These are phyloP conservation scores for Canna indica DNA, from an alignment of 176 grass and related monocot genomes.

Conservation along the genomic window DNA sequence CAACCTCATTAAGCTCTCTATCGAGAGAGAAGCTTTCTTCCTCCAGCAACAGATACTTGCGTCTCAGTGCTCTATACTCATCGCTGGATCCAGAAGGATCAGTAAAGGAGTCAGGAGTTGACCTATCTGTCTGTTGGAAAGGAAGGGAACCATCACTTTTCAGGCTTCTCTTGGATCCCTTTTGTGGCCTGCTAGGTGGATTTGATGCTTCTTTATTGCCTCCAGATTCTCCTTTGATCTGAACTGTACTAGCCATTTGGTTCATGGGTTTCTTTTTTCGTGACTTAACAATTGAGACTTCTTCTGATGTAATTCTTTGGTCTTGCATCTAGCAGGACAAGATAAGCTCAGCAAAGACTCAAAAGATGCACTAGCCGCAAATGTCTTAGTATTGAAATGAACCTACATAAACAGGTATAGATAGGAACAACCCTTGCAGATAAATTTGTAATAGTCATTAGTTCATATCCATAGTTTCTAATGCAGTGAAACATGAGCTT, in stretches of 20 bases:
- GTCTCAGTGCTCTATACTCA: conserved; percentile 51
- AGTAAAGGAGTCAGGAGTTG: conserved; percentile 35
- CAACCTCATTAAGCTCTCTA: conserved; percentile 41
- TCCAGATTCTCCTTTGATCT: conserved; percentile 31
- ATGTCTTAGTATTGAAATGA: neutral
- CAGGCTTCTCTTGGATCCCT: conserved; percentile 46
- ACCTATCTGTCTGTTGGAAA: conserved; percentile 27
- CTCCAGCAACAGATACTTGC: conserved; percentile 72
- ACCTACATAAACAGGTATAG: neutral
- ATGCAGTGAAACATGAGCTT: too few species aligned
- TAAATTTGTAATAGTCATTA: neutral
- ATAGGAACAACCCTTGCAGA: neutral
- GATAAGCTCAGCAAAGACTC: too few species aligned
- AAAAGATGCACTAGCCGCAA: neutral
- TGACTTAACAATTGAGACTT: conserved; percentile 28
- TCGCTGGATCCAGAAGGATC: conserved; percentile 40
- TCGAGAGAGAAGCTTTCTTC: conserved; percentile 75
- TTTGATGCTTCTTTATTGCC: conserved; percentile 24
- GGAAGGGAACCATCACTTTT: conserved; percentile 27
- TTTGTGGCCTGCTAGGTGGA: conserved; percentile 24
- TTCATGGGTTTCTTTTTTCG: conserved; percentile 44
- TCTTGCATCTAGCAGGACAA: conserved; percentile 34
- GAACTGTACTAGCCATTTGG: conserved; percentile 20
- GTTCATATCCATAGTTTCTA: neutral
- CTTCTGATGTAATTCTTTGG: conserved; percentile 25